Base-by-base conservation (phyloP, 23 red algal genomes). In the Gracilaria domingensis region DNA sequence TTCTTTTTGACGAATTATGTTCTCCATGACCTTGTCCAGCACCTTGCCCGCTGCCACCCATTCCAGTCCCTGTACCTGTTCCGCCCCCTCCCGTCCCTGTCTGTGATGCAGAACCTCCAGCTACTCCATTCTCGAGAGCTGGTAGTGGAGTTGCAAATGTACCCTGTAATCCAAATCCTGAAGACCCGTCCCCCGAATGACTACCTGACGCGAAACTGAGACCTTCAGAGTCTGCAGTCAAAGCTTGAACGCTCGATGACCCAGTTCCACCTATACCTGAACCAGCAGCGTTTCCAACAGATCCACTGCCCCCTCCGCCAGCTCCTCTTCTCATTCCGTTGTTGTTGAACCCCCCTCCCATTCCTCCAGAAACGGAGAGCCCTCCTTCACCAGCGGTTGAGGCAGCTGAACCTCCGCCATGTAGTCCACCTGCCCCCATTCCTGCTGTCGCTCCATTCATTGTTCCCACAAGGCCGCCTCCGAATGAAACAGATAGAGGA, bases 391-490 rank as follows among this genome's bases (percentile, higher is more conserved):
- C 49, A 1, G 84, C 84, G 47, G 84, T 60, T 2, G 84, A 70
- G 8, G 84, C 64, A 58, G 84, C 84, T 12, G 84, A 70, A 39
- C 84, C 84, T 32, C 84, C 84, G 20, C 84, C 84, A 37, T 87
- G 34, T 11, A 18, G 21, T 21, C 84, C 84, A 4, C 84, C 84
- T n/a, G 84, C 84, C 8, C 84, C 84, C 45, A 87, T 74, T 40
- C 84, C 84, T 26, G 66, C 84, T 48, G 66, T 57, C 7, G 84
- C 84, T 39, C 84, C 84, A 57, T 87, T 87, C 84, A 87, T 75
- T 35, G 67, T 66, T 6, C 84, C 84, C 16, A 75, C 62, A 23
- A 87, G 26, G 17, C 84, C 84, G 12, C 84, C 84, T 17, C 84
- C 84, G 34, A 87, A 87, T 32, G 65, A 73, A 32, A 75, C 84